Evolutionary conservation across 148 eudicot species (phyloP).

Genomic region (Dysphania ambrosioides): DNA sequence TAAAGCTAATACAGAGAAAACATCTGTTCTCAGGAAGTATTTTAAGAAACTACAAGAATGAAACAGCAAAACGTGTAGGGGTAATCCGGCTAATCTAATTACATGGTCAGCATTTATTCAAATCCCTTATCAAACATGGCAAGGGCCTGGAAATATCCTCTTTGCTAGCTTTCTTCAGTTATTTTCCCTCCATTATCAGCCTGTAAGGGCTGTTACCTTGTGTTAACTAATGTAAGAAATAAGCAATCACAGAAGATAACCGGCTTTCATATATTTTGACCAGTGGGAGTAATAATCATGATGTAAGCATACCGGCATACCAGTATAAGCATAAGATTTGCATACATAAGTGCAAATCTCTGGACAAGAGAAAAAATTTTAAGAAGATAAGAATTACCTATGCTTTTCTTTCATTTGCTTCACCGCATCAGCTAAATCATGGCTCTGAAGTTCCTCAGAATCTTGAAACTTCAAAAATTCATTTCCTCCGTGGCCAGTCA

Average conservation of each 20-base stretch:
- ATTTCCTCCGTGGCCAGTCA: conserved; percentile 99
- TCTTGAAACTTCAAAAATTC: conserved; percentile 98
- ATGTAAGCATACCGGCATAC: background rate
- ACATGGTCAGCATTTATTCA: background rate
- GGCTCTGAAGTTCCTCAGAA: conserved; percentile 97
- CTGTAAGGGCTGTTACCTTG: background rate
- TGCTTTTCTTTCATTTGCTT: conserved; percentile 98
- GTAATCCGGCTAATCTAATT: background rate
- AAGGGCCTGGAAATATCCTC: background rate
- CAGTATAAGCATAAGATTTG: conserved; percentile 9
- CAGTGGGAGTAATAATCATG: conserved; percentile 1
- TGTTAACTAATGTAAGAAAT: background rate
- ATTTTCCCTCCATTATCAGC: background rate
- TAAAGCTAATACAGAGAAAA: background rate
- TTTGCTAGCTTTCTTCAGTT: background rate
- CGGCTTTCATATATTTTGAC: background rate
- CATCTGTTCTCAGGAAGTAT: background rate
- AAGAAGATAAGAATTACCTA: too few relatives aligned
- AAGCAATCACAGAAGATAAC: background rate
- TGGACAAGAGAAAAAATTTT: conserved; percentile 17
- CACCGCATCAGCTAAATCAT: conserved; percentile 98
- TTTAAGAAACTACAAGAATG: background rate
- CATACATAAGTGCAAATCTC: conserved; percentile 1
- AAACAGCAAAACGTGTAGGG: background rate
- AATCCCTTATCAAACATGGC: background rate